Percentiles rank a stretch among this genome's conserved stretches.
phyloP scores from a whole-genome alignment of 2,329 filamentous ascomycete species.

The Diplodia sapinea region DNA sequence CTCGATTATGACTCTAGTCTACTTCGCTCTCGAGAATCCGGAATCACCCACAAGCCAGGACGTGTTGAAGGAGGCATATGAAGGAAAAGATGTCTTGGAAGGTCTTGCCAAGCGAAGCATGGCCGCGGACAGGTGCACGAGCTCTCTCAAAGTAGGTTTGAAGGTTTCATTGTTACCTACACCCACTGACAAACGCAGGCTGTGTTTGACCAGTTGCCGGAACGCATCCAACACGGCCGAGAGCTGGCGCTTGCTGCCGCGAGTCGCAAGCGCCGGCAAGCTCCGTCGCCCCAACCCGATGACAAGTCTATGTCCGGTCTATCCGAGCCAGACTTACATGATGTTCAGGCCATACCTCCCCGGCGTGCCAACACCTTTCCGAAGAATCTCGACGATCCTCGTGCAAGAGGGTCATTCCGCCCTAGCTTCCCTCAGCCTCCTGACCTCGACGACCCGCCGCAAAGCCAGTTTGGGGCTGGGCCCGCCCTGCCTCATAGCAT shows the following conservation, averaged over 20 bases:
- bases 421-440: constrained; percentile 38
- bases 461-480: neutral
- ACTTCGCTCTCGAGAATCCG: constrained; percentile 80
- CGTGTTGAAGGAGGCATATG: constrained; percentile 81
- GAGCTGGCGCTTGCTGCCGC: constrained; percentile 36
- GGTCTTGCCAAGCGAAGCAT: constrained; percentile 81
- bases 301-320: constrained; percentile 25
- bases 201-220: constrained; percentile 83
- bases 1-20: constrained; percentile 77
- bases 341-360: constrained; percentile 20
- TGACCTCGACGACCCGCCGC: constrained; percentile 32
- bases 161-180: constrained; percentile 8
- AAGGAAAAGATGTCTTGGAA: constrained; percentile 81
- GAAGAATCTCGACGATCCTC: constrained; percentile 34
- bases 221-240: constrained; percentile 63
- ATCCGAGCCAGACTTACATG: constrained; percentile 30
- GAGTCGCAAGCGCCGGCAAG: constrained; percentile 48
- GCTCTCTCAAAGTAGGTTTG: constrained; percentile 71
- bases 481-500: constrained; percentile 17
- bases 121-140: constrained; percentile 85
- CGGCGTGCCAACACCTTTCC: constrained; percentile 48
- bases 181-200: constrained; percentile 55
- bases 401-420: constrained; percentile 40
- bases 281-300: constrained; percentile 41
- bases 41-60: constrained; percentile 76